Base-by-base conservation (phyloP, 2,329 filamentous ascomycete genomes). In the Apiospora hydei region DNA sequence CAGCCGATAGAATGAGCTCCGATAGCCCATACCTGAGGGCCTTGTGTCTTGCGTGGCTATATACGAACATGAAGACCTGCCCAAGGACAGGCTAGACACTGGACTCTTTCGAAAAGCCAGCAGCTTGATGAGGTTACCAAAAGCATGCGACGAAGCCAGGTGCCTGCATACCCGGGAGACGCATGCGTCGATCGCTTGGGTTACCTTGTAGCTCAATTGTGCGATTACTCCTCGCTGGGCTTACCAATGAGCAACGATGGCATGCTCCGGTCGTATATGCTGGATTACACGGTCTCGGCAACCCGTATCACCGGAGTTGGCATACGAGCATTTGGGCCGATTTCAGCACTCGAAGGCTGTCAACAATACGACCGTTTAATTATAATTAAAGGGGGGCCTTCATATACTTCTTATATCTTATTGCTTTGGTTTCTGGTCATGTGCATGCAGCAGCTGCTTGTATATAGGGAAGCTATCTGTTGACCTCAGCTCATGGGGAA, bases 1-100 rank as follows among this genome's bases (percentile, higher is more conserved):
- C 57, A 64, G 3, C 57, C 57, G 57, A 64, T 41, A 41, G 57
- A 64, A 41, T 64, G 34, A 64, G 57, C 57, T n/a, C 6, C 3
- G 7, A 4, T 38, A n/a, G 30, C 57, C 34, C 34, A 13, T n/a
- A n/a, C 21, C 30, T 13, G 57, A 38, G 4, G 34, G 18, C 30
- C 47, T 49, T 51, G n/a, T 3, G n/a, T 26, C n/a, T 24, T 24
- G 49, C 49, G 10, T 24, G 5, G 11, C 49, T 10, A 11, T 18
- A 49, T n/a, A 49, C 46, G n/a, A 8, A 7, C 21, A n/a, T 47
- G 18, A 49, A 49, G 21, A 18, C 38, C 14, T 38, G 16, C 26
- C 11, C 38, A n/a, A 38, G 30, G 21, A 21, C 18, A 8, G 14
- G 1, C 30, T 11, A 34, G 26, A 61, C 24, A 1, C 26, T 24